Base-by-base conservation (phyloP, 208 protist species). In the Angomonas deanei region DNA sequence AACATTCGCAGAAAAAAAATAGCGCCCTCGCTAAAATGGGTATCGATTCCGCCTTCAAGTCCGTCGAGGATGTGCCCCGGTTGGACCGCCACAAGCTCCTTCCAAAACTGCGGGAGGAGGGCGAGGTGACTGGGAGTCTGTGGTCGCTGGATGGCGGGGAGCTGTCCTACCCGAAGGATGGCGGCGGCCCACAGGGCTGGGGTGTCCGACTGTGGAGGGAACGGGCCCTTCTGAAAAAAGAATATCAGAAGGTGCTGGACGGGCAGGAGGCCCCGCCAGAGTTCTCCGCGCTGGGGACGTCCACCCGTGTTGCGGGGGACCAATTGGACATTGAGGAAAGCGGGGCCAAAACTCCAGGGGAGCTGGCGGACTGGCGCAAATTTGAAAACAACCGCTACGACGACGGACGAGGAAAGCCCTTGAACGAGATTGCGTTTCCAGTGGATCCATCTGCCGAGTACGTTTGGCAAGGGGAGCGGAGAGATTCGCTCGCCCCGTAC, bases 121-220 rank as follows among this genome's bases (percentile, higher is more conserved):
- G 85, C 13, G 90, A 96, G 65, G 62, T 91, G 48, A 66, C 85
- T 1, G 90, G 86, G 15, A 74, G 78, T 21, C 65, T 96, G 33
- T 96, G 90, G 87, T 81, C 72, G 17, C 67, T 96, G 39, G 90
- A 96, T 61, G 90, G 90, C 30, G 84, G 86, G 23, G 86, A 93
- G 73, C 73, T 92, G 39, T 75, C 84, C 10, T 96, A 96, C 76
- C 90, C 90, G 30, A 84, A 81, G 54, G 81, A 89, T 53, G 86
- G 86, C 28, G 81, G 81, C 19, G 90, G 90, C 15, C 83, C 83
- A 2, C 66, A 91, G 53, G 86, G 86, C 5, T 96, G 86, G 84
- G 90, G 86, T 19, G 83, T 92, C 38, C 83, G 84, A 3, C 71
- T 96, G 27, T 93, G 86, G 85, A 86, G 90, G 24, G 90, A 96